Percentiles rank a stretch among this genome's conserved stretches.
These are phyloP conservation scores for Apiospora saccharicola DNA, from an alignment of 2,329 filamentous ascomycete genomes.

Conservation along the genomic window DNA sequence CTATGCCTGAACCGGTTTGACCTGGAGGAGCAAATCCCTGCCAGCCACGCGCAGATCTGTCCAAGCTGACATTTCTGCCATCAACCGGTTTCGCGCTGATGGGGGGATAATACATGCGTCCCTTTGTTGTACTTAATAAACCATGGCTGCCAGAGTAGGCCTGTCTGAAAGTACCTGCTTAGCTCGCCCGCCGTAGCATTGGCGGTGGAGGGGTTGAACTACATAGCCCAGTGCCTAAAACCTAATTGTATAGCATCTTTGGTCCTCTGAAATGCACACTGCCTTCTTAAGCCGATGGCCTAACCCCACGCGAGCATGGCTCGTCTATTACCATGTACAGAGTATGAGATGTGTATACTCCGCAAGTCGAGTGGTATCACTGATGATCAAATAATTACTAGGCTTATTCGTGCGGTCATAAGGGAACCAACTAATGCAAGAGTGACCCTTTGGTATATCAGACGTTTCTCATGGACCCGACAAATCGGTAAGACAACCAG, in stretches of 20 bases:
- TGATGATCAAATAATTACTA: background rate
- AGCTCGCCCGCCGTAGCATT: slow-evolving; percentile 6
- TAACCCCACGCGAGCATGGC: background rate
- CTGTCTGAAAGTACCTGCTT: background rate
- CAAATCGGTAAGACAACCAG: slow-evolving; percentile 2
- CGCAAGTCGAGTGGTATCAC: background rate
- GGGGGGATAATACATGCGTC: background rate
- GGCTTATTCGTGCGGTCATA: background rate
- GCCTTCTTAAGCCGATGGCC: background rate
- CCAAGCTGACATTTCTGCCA: slow-evolving; percentile 21
- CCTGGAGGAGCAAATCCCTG: slow-evolving; percentile 44
- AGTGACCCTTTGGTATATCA: background rate
- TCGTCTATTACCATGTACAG: background rate
- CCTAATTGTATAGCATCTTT: background rate
- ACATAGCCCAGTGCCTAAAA: background rate
- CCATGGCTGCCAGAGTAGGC: background rate
- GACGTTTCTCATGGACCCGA: background rate
- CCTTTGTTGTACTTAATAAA: background rate
- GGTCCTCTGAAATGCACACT: background rate
- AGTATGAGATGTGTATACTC: background rate
- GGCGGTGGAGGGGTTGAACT: background rate
- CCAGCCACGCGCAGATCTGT: slow-evolving; percentile 49
- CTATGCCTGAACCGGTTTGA: slow-evolving; percentile 39
- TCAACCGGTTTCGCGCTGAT: slow-evolving; percentile 25
- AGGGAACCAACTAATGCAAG: background rate